Evolutionary conservation across 2,329 filamentous ascomycete species (phyloP).

Genomic region (Microdochium paspali): DNA sequence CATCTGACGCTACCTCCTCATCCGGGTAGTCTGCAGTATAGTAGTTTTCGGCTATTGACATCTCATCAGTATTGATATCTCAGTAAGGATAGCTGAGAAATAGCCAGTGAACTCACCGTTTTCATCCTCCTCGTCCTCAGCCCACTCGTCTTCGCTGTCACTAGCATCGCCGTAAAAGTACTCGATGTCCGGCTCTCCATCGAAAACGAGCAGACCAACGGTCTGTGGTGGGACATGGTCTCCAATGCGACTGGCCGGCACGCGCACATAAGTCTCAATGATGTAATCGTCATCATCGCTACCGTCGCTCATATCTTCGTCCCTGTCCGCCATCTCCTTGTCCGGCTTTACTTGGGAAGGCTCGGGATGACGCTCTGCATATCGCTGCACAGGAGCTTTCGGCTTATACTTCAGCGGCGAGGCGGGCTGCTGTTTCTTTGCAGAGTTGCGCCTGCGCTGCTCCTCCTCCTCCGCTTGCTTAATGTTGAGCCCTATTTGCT

Average conservation of each 20-base stretch:
- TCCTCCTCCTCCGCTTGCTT: slow-evolving; percentile 33
- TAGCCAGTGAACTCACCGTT: slow-evolving; percentile 41
- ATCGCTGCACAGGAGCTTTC: slow-evolving; percentile 44
- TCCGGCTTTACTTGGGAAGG: slow-evolving; percentile 12
- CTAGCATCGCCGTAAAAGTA: slow-evolving; percentile 52
- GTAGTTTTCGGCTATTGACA: slow-evolving; percentile 57
- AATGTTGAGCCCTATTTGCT: slow-evolving; percentile 46
- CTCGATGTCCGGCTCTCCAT: slow-evolving; percentile 47
- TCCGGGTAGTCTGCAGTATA: slow-evolving; percentile 75
- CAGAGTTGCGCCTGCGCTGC: slow-evolving; percentile 14
- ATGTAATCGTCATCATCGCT: slow-evolving; percentile 50
- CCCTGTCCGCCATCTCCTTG: slow-evolving; percentile 16
- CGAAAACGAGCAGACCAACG: slow-evolving; percentile 47
- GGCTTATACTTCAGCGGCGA: slow-evolving; percentile 38
- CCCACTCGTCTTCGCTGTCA: slow-evolving; percentile 51
- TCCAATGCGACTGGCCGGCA: slow-evolving; percentile 41
- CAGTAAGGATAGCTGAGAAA: not conserved
- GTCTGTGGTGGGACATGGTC: slow-evolving; percentile 36
- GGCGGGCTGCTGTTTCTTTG: slow-evolving; percentile 7
- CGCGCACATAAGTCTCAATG: slow-evolving; percentile 54
- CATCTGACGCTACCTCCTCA: slow-evolving; percentile 66
- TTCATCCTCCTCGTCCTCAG: slow-evolving; percentile 54
- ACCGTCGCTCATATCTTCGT: slow-evolving; percentile 23
- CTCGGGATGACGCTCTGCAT: slow-evolving; percentile 45
- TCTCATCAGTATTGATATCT: not conserved